Evolutionary conservation across 2,329 filamentous ascomycete species (phyloP).

Genomic region (Fonsecaea erecta): DNA sequence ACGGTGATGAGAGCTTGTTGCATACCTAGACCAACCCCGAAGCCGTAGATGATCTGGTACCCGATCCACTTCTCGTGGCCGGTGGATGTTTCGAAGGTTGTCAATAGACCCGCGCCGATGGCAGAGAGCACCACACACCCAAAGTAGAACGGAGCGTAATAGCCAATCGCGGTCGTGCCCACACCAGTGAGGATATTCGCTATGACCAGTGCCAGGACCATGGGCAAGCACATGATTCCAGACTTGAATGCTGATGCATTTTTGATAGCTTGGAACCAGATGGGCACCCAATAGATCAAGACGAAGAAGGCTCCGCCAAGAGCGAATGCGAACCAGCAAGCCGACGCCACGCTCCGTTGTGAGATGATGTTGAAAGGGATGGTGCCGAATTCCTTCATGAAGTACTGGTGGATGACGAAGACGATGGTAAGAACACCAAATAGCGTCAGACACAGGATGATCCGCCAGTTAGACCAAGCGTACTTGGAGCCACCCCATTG

Average conservation of each 20-base stretch:
- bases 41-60: constrained; percentile 45
- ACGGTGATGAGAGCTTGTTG: constrained; percentile 50
- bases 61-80: constrained; percentile 46
- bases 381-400: constrained; percentile 55
- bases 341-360: constrained; percentile 48
- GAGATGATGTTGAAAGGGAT: constrained; percentile 57
- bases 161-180: constrained; percentile 43
- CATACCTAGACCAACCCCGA: constrained; percentile 45
- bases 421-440: constrained; percentile 47
- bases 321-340: constrained; percentile 44
- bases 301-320: constrained; percentile 47
- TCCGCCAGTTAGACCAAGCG: constrained; percentile 50
- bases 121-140: constrained; percentile 42
- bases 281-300: constrained; percentile 50
- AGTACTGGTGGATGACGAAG: constrained; percentile 56
- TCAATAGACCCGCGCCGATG: constrained; percentile 50
- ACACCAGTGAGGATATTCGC: constrained; percentile 43
- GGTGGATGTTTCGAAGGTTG: constrained; percentile 45
- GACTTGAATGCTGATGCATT: constrained; percentile 50
- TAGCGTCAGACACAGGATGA: constrained; percentile 57
- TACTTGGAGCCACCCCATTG: constrained; percentile 54
- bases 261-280: constrained; percentile 56
- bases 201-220: constrained; percentile 46
- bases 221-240: constrained; percentile 50
- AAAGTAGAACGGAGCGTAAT: constrained; percentile 51